Base-by-base conservation (phyloP, 2,329 filamentous ascomycete genomes). In the Tetracladium maxilliforme region DNA sequence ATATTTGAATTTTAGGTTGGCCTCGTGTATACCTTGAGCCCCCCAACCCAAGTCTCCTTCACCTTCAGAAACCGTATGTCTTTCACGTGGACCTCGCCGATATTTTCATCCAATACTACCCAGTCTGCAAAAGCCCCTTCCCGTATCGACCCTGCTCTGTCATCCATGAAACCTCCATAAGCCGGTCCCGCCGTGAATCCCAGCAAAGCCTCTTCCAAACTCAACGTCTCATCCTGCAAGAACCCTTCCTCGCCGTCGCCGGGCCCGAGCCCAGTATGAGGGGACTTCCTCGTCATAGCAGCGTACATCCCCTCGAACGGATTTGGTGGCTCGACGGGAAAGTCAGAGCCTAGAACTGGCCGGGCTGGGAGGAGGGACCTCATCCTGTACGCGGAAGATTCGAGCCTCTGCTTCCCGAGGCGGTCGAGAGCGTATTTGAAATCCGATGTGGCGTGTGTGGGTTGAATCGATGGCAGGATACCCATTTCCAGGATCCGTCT, bases 361-460 rank as follows among this genome's bases (percentile, higher is more conserved):
- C 44, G 45, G 9, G 61, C 41, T 14, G 61, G 52, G 3, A 75
- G 55, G 3, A 79, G 46, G 1, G 66, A 70, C 8, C 54, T 53
- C 73, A 80, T 78, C 13, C 71, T 59, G 44, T 81, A 81, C 2
- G 73, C 74, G 31, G 69, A 64, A 10, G 49, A 38, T 11, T 43
- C 40, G 1, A 66, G 65, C 13, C 75, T 63, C 14, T 58, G 45
- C 7, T 41, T 37, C 0, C 74, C 75, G 0, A 81, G 62, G 6
- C 74, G 59, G 19, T 45, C 47, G 32, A 67, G 58, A 7, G 72
- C 75, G 37, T 78, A 79, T 5, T 61, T 58, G 68, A 75, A 76
- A 44, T 80, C 75, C 6, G 69, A 74, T 4, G 74, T 80, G 13
- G 75, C 73, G 39, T 80, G 74, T 1, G 75, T 79, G 5, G 74